Evolutionary conservation across 73 alveolate species (phyloP).

Genomic region (Tetrahymena malaccensis): DNA sequence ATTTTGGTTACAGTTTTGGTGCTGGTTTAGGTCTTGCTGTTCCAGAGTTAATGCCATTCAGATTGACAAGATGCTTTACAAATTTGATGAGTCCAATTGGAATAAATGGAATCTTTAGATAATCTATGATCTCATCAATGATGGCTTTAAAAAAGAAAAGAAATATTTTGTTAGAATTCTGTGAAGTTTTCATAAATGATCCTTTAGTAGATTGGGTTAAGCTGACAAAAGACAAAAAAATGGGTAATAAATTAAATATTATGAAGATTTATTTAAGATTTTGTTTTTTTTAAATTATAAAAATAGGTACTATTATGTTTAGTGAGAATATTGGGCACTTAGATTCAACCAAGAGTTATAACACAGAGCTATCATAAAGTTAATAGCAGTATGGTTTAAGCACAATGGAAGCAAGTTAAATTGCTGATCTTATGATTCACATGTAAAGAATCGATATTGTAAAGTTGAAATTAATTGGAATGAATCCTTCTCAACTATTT

Average conservation of each 20-base stretch:
- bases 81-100: slow-evolving; percentile 91
- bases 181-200: slow-evolving; percentile 96
- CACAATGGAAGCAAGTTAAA: slow-evolving; percentile 16
- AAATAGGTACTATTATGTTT: background rate
- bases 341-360: slow-evolving; percentile 42
- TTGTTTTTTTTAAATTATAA: background rate
- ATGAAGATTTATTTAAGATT: background rate
- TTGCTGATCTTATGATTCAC: slow-evolving; percentile 59
- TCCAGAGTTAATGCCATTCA: slow-evolving; percentile 96
- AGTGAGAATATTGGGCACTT: slow-evolving; percentile 32
- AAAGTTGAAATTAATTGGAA: slow-evolving; percentile 61
- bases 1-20: slow-evolving; percentile 97
- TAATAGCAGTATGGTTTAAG: slow-evolving; percentile 27
- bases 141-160: slow-evolving; percentile 77
- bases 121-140: slow-evolving; percentile 83
- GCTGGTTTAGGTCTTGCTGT: slow-evolving; percentile 83
- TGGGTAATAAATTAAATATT: slow-evolving; percentile 16
- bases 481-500: slow-evolving; percentile 50
- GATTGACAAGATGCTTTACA: slow-evolving; percentile 83
- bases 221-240: slow-evolving; percentile 54
- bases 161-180: slow-evolving; percentile 84
- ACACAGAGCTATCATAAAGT: background rate
- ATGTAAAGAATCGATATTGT: slow-evolving; percentile 60
- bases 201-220: slow-evolving; percentile 96
- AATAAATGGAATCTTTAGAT: slow-evolving; percentile 77